Conservation (phyloP, 2,329 filamentous ascomycete genomes). For the Lachnellula suecica region DNA sequence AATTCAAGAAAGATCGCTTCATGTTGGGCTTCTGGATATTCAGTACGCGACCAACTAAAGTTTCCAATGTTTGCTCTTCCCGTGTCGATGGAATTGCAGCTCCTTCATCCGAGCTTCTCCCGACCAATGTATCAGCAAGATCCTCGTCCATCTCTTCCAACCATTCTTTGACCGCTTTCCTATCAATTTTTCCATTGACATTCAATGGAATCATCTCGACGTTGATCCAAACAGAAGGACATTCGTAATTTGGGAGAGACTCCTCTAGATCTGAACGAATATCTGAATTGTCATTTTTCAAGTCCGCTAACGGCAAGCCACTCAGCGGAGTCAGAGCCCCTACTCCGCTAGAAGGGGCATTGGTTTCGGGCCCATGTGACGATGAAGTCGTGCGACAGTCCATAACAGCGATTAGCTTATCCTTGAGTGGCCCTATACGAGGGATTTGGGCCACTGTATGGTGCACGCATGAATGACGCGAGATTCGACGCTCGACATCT, state of each 20-base stretch:
- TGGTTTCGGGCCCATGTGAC: background rate
- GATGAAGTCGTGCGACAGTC: background rate
- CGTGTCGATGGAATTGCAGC: too few species aligned
- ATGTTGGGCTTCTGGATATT: background rate
- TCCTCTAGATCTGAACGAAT: background rate
- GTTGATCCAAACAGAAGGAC: background rate
- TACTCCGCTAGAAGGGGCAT: too few species aligned
- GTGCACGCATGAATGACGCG: background rate
- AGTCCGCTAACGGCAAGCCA: background rate
- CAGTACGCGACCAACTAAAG: background rate
- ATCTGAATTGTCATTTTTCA: background rate
- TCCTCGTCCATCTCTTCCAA: background rate
- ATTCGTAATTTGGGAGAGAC: background rate
- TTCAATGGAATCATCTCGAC: background rate
- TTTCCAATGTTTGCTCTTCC: too few species aligned
- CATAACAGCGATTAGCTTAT: background rate
- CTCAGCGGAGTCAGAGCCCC: too few species aligned
- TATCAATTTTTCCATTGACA: background rate
- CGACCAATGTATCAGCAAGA: background rate
- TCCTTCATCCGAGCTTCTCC: too few species aligned
- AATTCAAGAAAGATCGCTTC: slow-evolving; percentile 32
- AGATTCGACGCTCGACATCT: slow-evolving; percentile 38
- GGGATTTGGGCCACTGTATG: background rate
- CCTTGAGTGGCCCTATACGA: background rate
- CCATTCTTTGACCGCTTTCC: background rate